These are phyloP conservation scores for Aspergillus egyptiacus DNA, from an alignment of 495 filamentous ascomycete genomes.

Conservation along the genomic window DNA sequence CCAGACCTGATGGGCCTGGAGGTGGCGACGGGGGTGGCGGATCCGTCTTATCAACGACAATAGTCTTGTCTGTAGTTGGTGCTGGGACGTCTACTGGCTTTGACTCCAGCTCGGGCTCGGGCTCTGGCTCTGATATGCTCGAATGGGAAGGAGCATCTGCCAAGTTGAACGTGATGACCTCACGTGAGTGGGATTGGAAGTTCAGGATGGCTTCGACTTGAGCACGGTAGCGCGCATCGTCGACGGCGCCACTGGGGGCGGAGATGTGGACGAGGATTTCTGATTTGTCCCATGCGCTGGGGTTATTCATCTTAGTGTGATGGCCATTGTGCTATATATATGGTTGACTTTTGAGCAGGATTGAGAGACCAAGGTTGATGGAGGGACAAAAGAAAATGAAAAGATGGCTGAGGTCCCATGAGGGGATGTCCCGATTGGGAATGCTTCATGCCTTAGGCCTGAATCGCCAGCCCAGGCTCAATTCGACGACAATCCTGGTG, in stretches of 20 bases:
- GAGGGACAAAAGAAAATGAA: not conserved
- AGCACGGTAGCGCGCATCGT: constrained; percentile 59
- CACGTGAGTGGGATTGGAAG: constrained; percentile 44
- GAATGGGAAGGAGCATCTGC: not conserved
- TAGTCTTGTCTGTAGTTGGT: too few species aligned
- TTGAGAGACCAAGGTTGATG: not conserved
- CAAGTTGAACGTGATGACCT: constrained; percentile 13
- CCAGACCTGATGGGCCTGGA: too few species aligned
- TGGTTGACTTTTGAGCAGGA: not conserved
- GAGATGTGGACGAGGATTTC: constrained; percentile 68
- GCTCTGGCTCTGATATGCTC: not conserved
- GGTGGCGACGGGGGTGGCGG: not conserved
- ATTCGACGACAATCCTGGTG: too few species aligned
- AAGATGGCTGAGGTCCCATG: not conserved
- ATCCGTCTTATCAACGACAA: not conserved
- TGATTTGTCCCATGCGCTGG: constrained; percentile 16
- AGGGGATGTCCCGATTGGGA: constrained; percentile 8
- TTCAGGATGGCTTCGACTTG: constrained; percentile 55
- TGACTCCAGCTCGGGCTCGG: too few species aligned
- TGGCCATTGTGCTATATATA: not conserved
- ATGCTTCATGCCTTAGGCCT: constrained; percentile 6
- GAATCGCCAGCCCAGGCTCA: constrained; percentile 13
- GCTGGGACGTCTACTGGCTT: too few species aligned
- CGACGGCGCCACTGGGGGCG: constrained; percentile 52
- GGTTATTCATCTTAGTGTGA: not conserved